phyloP scores from a whole-genome alignment of 148 eudicot species.

The Suaeda aralocaspica region DNA sequence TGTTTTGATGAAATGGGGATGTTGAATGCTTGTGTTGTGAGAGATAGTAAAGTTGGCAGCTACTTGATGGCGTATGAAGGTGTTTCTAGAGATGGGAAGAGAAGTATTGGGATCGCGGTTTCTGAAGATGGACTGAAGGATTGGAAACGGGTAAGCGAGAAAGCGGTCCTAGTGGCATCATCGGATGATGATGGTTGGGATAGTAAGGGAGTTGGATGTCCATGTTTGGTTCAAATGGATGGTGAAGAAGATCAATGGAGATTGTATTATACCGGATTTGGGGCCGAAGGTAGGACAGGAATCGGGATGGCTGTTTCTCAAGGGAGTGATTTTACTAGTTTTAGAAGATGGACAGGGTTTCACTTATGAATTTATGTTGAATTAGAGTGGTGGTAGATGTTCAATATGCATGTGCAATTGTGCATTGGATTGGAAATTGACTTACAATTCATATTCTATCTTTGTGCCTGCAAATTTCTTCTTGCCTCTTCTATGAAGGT shows the following conservation, averaged over 20 bases:
- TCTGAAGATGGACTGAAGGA: conserved; percentile 61
- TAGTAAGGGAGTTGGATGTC: conserved; percentile 54
- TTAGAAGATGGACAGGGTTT: conserved; percentile 54
- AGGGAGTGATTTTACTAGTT: conserved; percentile 39
- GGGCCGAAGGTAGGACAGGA: conserved; percentile 40
- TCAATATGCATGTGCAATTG: background rate
- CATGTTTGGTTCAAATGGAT: conserved; percentile 73
- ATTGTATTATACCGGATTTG: conserved; percentile 65
- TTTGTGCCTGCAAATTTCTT: background rate
- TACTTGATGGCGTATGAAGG: conserved; percentile 86
- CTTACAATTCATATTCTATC: background rate
- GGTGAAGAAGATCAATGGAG: conserved; percentile 65
- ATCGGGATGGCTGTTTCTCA: conserved; percentile 68
- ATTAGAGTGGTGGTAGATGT: background rate
- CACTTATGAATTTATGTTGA: no score
- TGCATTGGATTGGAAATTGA: background rate
- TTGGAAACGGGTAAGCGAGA: conserved; percentile 46
- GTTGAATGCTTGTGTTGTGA: conserved; percentile 47
- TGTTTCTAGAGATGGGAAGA: conserved; percentile 43
- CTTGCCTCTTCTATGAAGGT: background rate
- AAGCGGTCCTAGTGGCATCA: conserved; percentile 38
- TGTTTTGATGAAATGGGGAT: conserved; percentile 62
- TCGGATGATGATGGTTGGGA: conserved; percentile 53
- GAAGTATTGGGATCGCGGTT: conserved; percentile 60
- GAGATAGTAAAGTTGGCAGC: conserved; percentile 44